Base-by-base conservation (phyloP, 176 grass and related monocot species). In the Hordeum marinum region DNA sequence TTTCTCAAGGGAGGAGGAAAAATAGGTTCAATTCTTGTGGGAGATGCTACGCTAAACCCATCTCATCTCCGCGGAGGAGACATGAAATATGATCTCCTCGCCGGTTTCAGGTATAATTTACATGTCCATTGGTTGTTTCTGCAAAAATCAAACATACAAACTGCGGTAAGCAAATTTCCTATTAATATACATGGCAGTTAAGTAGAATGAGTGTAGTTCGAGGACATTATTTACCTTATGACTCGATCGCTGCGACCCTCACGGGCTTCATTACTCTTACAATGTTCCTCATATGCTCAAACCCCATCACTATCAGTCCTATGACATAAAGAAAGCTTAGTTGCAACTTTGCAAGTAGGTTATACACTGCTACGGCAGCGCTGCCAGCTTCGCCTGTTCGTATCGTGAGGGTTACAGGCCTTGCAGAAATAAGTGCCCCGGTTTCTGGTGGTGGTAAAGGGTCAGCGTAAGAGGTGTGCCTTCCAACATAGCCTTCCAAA, bases 281-380 rank as follows among this genome's bases (percentile, higher is more conserved):
- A 69, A 85, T 63, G 78, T 93, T 94, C 88, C 90, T 91, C 82
- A 99, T 80, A 42, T 94, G 89, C 76, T 99, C 86, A 84, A 91
- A 92, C 71, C 88, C 91, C 92, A 94, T 94, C 5, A 96, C 60
- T 84, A 99, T 77, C 58, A 92, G 24, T 69, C 96, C 97, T 82
- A 99, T 86, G 63, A 99, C 68, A 84, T 91, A 99, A 91, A 96
- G 90, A 88, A 94, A 88, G 81, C 90, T 96, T 32, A 96, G 86
- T 89, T 96, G 94, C 83, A 99, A 84, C 88, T 99, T 99, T 60
- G 87, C 91, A 81, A 99, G 86, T 41, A 95, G 80, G 84, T 90
- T 94, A 89, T 92, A 96, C 68, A 88, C 68, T 60, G 79, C 94
- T 84, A 90, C 60, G 18, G 89, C 84, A 15, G 37, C 76, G 73